Evolutionary conservation across 805 yeast species (phyloP).

Genomic region (Schizosaccharomyces osmophilus): DNA sequence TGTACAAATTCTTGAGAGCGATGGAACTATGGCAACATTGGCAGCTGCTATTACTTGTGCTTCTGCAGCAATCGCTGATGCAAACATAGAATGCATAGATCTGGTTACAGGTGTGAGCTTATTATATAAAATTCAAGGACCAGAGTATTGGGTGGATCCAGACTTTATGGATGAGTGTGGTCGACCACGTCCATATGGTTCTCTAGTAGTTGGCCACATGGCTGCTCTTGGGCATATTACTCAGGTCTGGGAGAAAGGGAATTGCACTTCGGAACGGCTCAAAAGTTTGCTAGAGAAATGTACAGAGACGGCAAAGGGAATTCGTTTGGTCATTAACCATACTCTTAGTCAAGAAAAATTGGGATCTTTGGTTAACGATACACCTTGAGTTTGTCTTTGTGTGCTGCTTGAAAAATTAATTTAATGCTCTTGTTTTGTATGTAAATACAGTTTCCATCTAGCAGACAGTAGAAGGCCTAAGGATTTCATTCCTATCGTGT

Average conservation of each 20-base stretch:
- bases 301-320: background rate
- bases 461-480: too few relatives aligned
- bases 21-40: slow-evolving; percentile 13
- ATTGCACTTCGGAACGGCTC: background rate
- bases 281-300: background rate
- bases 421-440: too few relatives aligned
- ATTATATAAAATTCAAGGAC: background rate
- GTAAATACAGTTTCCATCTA: too few relatives aligned
- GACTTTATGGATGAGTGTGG: background rate
- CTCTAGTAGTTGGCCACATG: slow-evolving; percentile 21
- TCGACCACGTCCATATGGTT: background rate
- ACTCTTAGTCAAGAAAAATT: background rate
- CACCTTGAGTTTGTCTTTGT: background rate
- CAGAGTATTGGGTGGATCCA: slow-evolving; percentile 4
- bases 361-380: background rate
- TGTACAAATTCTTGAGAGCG: slow-evolving; percentile 30
- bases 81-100: slow-evolving; percentile 60
- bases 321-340: background rate
- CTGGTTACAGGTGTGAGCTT: slow-evolving; percentile 27
- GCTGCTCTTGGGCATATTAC: slow-evolving; percentile 29
- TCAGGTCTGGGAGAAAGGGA: slow-evolving; percentile 26
- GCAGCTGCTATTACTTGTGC: slow-evolving; percentile 28
- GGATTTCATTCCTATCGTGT: too few relatives aligned
- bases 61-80: slow-evolving; percentile 55
- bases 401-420: too few relatives aligned